phyloP scores from a whole-genome alignment of 768 basidiomycete species.

The Rhizopogon roseolus region DNA sequence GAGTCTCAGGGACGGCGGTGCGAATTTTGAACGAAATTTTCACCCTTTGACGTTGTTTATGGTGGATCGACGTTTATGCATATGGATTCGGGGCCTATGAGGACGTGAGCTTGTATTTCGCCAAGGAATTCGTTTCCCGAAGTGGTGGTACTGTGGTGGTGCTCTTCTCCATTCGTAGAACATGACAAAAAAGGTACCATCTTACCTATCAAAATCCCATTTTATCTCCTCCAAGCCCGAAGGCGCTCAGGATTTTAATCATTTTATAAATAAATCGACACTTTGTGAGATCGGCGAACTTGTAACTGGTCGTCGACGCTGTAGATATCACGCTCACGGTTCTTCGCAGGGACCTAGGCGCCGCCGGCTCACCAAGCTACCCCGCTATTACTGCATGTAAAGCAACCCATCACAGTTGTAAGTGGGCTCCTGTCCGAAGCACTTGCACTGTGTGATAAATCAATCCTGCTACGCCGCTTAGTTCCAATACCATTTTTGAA shows the following conservation, averaged over 20 bases:
- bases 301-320: not conserved
- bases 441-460: not conserved
- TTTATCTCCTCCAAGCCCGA: not conserved
- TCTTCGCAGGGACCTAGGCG: too few species aligned
- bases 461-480: not conserved
- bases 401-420: not conserved
- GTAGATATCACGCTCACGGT: too few species aligned
- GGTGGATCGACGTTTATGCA: conserved; percentile 8
- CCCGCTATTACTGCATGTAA: too few species aligned
- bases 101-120: not conserved
- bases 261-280: not conserved
- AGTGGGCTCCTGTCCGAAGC: not conserved
- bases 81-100: conserved; percentile 3
- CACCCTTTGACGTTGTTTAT: not conserved
- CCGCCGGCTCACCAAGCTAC: too few species aligned
- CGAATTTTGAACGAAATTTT: conserved; percentile 2
- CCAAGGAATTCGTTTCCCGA: conserved; percentile 1
- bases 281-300: not conserved
- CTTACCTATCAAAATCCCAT: not conserved
- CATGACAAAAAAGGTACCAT: conserved; percentile 6
- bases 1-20: conserved; percentile 1
- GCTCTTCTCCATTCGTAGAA: conserved; percentile 1
- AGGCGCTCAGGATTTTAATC: not conserved
- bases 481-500: not conserved
- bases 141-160: not conserved